These are phyloP conservation scores for Aureobasidium sp. DNA, from an alignment of 2,329 filamentous ascomycete species.

Conservation along the genomic window DNA sequence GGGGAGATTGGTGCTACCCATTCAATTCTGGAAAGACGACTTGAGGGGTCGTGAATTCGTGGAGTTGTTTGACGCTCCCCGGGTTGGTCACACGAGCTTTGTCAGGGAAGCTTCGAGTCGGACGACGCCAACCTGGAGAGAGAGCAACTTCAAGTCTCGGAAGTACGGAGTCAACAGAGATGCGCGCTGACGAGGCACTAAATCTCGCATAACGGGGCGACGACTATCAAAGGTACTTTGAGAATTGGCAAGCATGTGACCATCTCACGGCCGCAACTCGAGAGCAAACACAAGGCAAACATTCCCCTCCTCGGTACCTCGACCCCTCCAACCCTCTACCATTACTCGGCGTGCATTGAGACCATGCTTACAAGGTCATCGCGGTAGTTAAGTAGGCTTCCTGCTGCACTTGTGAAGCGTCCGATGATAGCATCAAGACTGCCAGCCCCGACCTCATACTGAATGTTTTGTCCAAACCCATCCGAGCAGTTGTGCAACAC, in stretches of 20 bases:
- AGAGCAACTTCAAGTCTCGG: not conserved
- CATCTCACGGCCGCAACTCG: conserved; percentile 7
- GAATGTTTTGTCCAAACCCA: conserved; percentile 11
- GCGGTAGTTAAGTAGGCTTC: conserved; percentile 5
- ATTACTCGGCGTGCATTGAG: not conserved
- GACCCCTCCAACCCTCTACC: not conserved
- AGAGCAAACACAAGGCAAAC: not conserved
- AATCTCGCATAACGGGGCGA: conserved; percentile 12
- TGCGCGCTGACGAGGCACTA: conserved; percentile 13
- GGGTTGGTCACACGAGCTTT: not conserved
- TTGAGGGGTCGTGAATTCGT: not conserved
- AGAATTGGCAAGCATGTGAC: conserved; percentile 10
- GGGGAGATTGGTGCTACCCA: not conserved
- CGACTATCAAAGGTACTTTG: conserved; percentile 8
- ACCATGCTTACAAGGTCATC: conserved; percentile 6
- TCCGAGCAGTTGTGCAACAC: conserved; percentile 12
- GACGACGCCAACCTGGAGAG: conserved; percentile 5
- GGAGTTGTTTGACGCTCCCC: not conserved
- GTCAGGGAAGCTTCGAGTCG: not conserved
- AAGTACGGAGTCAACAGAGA: conserved; percentile 9
- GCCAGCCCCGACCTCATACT: not conserved
- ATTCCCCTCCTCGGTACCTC: not conserved
- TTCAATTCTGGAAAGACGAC: not conserved
- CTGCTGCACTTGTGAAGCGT: conserved; percentile 7
- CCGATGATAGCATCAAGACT: conserved; percentile 10